A percentile compares a stretch with the other conserved stretches of the same genome.
These are phyloP conservation scores for Leccinum imitatum DNA, from an alignment of 768 basidiomycete species.

Conservation along the genomic window DNA sequence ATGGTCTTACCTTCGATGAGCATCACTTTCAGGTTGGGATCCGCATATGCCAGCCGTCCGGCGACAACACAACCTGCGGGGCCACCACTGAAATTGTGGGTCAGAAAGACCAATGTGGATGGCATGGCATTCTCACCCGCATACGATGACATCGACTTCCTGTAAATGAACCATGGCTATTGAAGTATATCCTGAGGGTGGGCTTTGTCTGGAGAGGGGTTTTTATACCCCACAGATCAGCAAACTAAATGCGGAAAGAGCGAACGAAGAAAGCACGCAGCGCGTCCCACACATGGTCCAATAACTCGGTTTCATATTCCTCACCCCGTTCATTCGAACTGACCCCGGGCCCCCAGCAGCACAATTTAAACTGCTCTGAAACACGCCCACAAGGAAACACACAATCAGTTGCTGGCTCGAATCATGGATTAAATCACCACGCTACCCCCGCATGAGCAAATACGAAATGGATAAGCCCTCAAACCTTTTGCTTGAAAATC, in stretches of 20 bases:
- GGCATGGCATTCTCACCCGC: conserved; percentile 39
- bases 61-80: conserved; percentile 69
- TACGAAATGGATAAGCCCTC: not conserved
- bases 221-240: conserved; percentile 16
- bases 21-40: conserved; percentile 73
- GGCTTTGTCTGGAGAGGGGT: not conserved
- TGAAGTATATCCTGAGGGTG: conserved; percentile 1
- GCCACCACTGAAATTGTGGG: conserved; percentile 44
- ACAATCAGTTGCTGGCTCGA: not conserved
- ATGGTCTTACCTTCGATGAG: conserved; percentile 58
- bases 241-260: conserved; percentile 7
- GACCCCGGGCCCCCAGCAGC: not conserved
- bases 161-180: conserved; percentile 51
- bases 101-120: conserved; percentile 7
- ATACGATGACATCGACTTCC: conserved; percentile 72
- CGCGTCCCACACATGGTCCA: not conserved
- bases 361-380: not conserved
- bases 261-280: not conserved
- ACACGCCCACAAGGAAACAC: not conserved
- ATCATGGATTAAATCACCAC: not conserved
- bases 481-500: not conserved
- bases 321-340: not conserved
- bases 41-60: conserved; percentile 67
- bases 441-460: not conserved
- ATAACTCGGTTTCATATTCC: not conserved